Base-by-base conservation (phyloP, 2,329 filamentous ascomycete species). In the Aspergillus fischeri region DNA sequence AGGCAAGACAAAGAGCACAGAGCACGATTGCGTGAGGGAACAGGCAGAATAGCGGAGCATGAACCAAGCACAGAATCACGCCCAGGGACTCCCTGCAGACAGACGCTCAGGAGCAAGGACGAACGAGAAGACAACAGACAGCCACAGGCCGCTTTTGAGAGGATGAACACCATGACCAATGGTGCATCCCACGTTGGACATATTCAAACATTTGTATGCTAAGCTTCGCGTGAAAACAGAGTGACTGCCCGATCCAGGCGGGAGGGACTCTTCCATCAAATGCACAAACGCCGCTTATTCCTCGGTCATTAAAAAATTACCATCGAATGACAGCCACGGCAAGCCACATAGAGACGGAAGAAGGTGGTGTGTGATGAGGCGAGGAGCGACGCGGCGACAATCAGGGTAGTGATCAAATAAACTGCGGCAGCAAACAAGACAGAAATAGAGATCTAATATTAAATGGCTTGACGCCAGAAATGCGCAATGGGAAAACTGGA, bases 381-480 rank as follows among this genome's bases (percentile, higher is more conserved):
- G 52, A 27, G 42, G 53, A 52, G 48, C 53, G 44, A 47, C 49
- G n/a, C 21, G 29, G 17, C 49, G 29, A 54, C 27, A 24, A 29
- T 28, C 20, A 48, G 32, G 17, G 49, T 47, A 60, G 54, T 57
- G 61, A 55, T 62, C 63, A 64, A 62, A 58, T 60, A 60, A 61
- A 57, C 60, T 62, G 64, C 45, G 45, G 63, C 56, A 61, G 53
- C 56, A 52, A 57, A 63, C 57, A 60, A 57, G 54, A 60, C 53
- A 49, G 55, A 63, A 63, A 62, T 47, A 47, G 24, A 47, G 24
- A 47, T 66, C 64, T 65, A 65, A 59, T 64, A 65, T 66, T 66
- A 65, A 64, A 64, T 60, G 59, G 60, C 63, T 62, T 62, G 63
- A 63, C 58, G 65, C 66, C 62, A 60, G 52, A 60, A 54, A 61